phyloP scores from a whole-genome alignment of 2,329 filamentous ascomycete genomes.

The Penicillium sp. region DNA sequence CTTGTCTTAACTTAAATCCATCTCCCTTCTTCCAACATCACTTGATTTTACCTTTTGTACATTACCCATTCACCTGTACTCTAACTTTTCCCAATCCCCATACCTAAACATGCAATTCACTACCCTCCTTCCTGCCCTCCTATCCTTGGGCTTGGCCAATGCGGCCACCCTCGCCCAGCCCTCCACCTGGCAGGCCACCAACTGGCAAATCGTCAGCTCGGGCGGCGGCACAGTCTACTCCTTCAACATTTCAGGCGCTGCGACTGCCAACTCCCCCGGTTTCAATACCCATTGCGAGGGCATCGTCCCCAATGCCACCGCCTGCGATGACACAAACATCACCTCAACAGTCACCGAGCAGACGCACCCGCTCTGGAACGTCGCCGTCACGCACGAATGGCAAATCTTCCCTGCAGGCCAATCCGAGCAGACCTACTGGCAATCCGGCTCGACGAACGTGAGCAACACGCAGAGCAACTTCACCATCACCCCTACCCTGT shows the following conservation, averaged over 20 bases:
- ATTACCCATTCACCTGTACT: neutral
- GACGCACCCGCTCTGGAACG: conserved; percentile 25
- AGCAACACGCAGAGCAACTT: conserved; percentile 21
- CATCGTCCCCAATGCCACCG: conserved; percentile 20
- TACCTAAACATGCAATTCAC: conserved; percentile 31
- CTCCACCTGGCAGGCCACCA: conserved; percentile 34
- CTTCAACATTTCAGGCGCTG: conserved; percentile 32
- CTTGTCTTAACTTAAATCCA: neutral
- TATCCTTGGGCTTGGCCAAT: conserved; percentile 26
- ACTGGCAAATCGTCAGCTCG: conserved; percentile 34
- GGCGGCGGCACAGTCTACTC: conserved; percentile 34
- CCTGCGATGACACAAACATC: conserved; percentile 30
- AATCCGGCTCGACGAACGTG: conserved; percentile 24
- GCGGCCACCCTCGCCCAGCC: conserved; percentile 17
- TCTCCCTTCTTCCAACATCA: neutral
- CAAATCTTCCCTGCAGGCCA: conserved; percentile 9
- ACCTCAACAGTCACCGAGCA: conserved; percentile 20
- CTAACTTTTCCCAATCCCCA: conserved; percentile 1
- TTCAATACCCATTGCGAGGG: conserved; percentile 39
- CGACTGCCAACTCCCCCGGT: conserved; percentile 30
- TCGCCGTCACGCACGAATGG: conserved; percentile 32
- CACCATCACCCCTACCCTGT: conserved; percentile 12
- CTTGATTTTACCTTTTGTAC: neutral
- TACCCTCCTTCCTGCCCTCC: conserved; percentile 23
- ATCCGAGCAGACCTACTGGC: conserved; percentile 12